phyloP scores from a whole-genome alignment of 2,329 filamentous ascomycete species.

The Penicillium fuscoglaucum region DNA sequence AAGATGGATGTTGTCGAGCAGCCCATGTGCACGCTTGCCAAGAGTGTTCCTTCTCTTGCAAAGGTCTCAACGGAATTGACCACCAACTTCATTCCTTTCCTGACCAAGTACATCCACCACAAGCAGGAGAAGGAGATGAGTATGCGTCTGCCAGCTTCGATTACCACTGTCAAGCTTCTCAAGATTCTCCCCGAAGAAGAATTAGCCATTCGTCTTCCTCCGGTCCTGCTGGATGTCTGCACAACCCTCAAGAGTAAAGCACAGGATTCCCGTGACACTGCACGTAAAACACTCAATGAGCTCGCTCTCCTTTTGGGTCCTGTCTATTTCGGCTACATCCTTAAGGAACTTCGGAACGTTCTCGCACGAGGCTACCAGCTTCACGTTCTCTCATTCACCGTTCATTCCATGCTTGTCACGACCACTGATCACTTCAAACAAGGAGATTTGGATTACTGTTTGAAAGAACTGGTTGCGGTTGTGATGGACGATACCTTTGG shows the following conservation, averaged over 20 bases:
- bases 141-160: constrained; percentile 82
- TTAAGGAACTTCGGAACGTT: constrained; percentile 83
- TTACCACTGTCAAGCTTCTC: constrained; percentile 84
- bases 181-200: constrained; percentile 73
- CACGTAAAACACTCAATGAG: constrained; percentile 80
- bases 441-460: constrained; percentile 86
- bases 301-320: constrained; percentile 80
- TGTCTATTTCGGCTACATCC: constrained; percentile 83
- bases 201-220: constrained; percentile 72
- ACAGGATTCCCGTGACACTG: constrained; percentile 86
- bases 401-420: constrained; percentile 84
- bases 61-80: constrained; percentile 73
- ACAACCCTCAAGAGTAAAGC: constrained; percentile 88
- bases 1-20: constrained; percentile 29
- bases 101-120: constrained; percentile 84
- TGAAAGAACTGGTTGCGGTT: constrained; percentile 73
- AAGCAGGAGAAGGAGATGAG: constrained; percentile 95
- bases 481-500: constrained; percentile 99
- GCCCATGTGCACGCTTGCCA: constrained; percentile 53
- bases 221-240: constrained; percentile 86
- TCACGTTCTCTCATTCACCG: constrained; percentile 90
- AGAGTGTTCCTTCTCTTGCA: constrained; percentile 64
- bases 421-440: constrained; percentile 71
- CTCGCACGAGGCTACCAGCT: constrained; percentile 86
- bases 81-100: constrained; percentile 71